Conservation (phyloP, 1,139 yeast genomes). For the Pichia sp. region DNA sequence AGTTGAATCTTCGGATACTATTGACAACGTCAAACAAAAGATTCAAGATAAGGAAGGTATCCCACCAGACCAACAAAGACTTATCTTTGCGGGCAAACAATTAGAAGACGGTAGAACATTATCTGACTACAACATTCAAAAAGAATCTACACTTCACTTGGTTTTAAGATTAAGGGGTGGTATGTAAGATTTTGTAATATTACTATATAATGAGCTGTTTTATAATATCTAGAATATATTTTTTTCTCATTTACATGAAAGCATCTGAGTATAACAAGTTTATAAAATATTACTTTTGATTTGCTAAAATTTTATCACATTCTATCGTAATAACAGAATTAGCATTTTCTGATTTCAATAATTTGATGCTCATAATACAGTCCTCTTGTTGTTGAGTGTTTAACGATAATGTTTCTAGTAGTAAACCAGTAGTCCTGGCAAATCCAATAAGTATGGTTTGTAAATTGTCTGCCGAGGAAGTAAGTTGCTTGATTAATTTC, state of each 20-base stretch:
- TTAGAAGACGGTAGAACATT: slow-evolving; percentile 84
- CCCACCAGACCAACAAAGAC: slow-evolving; percentile 83
- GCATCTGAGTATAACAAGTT: too few species aligned
- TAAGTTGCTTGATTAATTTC: slow-evolving; percentile 7
- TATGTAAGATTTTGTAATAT: slow-evolving; percentile 63
- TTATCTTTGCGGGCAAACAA: slow-evolving; percentile 82
- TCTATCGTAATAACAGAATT: slow-evolving; percentile 37
- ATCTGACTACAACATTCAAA: slow-evolving; percentile 86
- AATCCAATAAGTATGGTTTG: slow-evolving; percentile 58
- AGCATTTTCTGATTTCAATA: slow-evolving; percentile 28
- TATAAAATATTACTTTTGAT: not conserved
- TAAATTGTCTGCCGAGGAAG: slow-evolving; percentile 37
- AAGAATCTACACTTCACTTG: slow-evolving; percentile 81
- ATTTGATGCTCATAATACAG: slow-evolving; percentile 27
- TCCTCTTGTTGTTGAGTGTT: slow-evolving; percentile 6
- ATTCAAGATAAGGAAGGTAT: slow-evolving; percentile 85
- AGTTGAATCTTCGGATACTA: slow-evolving; percentile 69
- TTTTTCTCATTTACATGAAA: not conserved
- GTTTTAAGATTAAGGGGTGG: slow-evolving; percentile 77
- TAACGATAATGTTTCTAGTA: slow-evolving; percentile 5
- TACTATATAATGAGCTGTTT: not conserved
- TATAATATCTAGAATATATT: not conserved
- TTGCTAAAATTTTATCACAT: slow-evolving; percentile 25
- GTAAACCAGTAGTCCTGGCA: slow-evolving; percentile 20
- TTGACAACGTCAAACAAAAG: slow-evolving; percentile 73